Percentiles rank a stretch among this genome's conserved stretches.
Evolutionary conservation across 768 basidiomycete genomes (phyloP).

Genomic region (Boletus rex-veris): DNA sequence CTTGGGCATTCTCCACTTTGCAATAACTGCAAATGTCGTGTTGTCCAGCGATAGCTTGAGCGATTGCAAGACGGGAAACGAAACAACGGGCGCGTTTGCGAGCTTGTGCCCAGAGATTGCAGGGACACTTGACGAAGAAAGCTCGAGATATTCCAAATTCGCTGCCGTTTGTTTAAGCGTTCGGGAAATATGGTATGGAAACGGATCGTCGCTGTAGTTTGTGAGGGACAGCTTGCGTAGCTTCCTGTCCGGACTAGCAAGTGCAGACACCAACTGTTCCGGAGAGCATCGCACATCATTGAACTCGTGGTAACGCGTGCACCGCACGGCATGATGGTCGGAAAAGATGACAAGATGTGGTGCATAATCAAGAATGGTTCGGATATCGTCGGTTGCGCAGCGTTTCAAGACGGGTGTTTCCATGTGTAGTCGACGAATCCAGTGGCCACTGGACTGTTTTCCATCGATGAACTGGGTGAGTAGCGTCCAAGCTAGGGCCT

Average conservation of each 20-base stretch:
- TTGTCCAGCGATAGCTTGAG: conserved; percentile 72
- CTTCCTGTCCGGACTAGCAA: conserved; percentile 50
- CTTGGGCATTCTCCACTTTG: conserved; percentile 62
- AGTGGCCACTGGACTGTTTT: conserved; percentile 39
- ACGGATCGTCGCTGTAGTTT: conserved; percentile 63
- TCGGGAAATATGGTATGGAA: conserved; percentile 53
- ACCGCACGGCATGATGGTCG: conserved; percentile 62
- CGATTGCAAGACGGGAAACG: conserved; percentile 61
- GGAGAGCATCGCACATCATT: conserved; percentile 47
- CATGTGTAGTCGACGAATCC: conserved; percentile 64
- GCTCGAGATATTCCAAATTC: conserved; percentile 64
- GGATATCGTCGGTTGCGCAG: conserved; percentile 61
- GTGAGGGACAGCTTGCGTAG: conserved; percentile 67
- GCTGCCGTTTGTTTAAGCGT: conserved; percentile 49
- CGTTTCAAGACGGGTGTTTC: conserved; percentile 63
- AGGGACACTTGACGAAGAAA: conserved; percentile 54
- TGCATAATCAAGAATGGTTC: conserved; percentile 65
- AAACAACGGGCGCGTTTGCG: conserved; percentile 26
- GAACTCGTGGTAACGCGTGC: conserved; percentile 45
- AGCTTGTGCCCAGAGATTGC: conserved; percentile 33
- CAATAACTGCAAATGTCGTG: conserved; percentile 62
- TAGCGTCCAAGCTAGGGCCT: conserved; percentile 42
- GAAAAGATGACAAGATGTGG: conserved; percentile 58
- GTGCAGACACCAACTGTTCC: conserved; percentile 54
- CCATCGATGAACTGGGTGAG: conserved; percentile 41